Percentiles rank a stretch among this genome's conserved stretches.
These are phyloP conservation scores for Pseudopithomyces chartarum DNA, from an alignment of 2,329 filamentous ascomycete species.

Conservation along the genomic window DNA sequence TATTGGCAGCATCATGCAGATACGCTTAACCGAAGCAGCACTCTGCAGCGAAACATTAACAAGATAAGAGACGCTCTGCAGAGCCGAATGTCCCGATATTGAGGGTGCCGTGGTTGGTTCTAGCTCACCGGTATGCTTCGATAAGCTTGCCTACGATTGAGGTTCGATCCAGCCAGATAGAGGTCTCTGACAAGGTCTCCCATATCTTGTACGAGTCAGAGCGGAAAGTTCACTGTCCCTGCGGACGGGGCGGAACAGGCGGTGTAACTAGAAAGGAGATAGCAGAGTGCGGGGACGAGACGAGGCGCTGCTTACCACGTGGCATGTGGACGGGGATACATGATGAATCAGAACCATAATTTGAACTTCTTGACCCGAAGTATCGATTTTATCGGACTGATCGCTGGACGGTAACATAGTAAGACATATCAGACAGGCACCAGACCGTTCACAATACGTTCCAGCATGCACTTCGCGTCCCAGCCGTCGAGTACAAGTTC, in stretches of 20 bases:
- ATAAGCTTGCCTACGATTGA: background rate
- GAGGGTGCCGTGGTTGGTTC: background rate
- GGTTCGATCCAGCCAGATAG: background rate
- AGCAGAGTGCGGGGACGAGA: background rate
- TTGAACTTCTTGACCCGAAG: background rate
- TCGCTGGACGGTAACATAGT: background rate
- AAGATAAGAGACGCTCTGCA: background rate
- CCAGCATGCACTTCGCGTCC: background rate
- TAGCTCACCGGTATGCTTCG: background rate
- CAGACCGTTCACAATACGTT: background rate
- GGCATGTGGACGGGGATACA: background rate
- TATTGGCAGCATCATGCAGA: slow-evolving; percentile 3
- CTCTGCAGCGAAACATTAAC: background rate
- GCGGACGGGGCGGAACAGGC: slow-evolving; percentile 2
- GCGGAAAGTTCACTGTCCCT: background rate
- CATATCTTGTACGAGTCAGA: background rate
- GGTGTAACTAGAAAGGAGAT: slow-evolving; percentile 5
- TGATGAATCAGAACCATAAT: background rate
- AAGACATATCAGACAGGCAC: background rate
- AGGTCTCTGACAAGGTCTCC: background rate
- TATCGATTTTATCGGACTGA: background rate
- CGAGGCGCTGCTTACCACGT: background rate
- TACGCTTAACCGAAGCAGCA: background rate
- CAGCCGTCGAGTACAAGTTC: too few species aligned
- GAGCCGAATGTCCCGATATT: background rate